Evolutionary conservation across 768 basidiomycete genomes (phyloP).

Genomic region (Hygrophorus pudorinus): DNA sequence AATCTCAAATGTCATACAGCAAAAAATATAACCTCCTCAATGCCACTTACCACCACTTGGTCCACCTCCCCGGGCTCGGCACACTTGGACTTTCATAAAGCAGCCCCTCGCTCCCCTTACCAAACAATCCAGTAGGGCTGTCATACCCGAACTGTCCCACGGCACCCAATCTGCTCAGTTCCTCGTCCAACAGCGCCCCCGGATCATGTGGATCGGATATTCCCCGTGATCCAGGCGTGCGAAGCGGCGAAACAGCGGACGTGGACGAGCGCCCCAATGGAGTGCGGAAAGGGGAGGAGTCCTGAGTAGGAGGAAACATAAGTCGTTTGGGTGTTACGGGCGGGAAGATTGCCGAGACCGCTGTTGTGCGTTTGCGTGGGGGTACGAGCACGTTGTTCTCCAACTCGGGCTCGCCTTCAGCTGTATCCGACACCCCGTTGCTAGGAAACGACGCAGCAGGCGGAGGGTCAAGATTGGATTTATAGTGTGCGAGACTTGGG

Average conservation of each 20-base stretch:
- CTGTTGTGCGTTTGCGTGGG: constrained; percentile 27
- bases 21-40: background rate
- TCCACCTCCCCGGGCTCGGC: constrained; percentile 44
- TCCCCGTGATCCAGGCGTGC: constrained; percentile 38
- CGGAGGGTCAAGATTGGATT: constrained; percentile 57
- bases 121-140: constrained; percentile 63
- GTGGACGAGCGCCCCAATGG: constrained; percentile 15
- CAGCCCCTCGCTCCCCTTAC: constrained; percentile 38
- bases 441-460: constrained; percentile 20
- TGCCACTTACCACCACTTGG: constrained; percentile 36
- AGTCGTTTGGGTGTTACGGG: constrained; percentile 35
- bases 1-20: too few relatives aligned
- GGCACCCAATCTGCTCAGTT: constrained; percentile 45
- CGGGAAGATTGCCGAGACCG: constrained; percentile 14
- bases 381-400: constrained; percentile 33
- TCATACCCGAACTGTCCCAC: constrained; percentile 25
- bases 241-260: constrained; percentile 28
- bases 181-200: constrained; percentile 57
- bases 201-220: constrained; percentile 71
- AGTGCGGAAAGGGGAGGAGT: constrained; percentile 30
- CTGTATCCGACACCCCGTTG: constrained; percentile 11
- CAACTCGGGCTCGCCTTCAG: constrained; percentile 22
- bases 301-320: constrained; percentile 22
- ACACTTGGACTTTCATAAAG: constrained; percentile 70
- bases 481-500: constrained; percentile 57